A percentile compares a stretch with the other conserved stretches of the same genome.
Conservation (phyloP, 805 yeast genomes). For the Saccharomycopsis synnaedendra region DNA sequence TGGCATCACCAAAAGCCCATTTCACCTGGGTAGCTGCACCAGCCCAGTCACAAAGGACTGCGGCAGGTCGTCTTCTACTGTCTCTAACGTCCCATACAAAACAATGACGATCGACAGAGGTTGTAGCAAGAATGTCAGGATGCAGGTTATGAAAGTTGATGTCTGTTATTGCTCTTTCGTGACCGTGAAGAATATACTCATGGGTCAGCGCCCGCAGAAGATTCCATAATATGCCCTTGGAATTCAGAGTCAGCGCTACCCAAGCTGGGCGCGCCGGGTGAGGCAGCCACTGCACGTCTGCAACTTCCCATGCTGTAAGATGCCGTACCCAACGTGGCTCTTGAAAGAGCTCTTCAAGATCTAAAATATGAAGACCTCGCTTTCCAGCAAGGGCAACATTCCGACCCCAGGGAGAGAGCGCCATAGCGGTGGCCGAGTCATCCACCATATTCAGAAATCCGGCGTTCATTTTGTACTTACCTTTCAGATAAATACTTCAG, state of each 20-base stretch:
- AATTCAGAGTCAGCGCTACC: constrained; percentile 91
- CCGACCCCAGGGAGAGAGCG: constrained; percentile 79
- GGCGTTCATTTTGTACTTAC: no score
- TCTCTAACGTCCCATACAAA: constrained; percentile 85
- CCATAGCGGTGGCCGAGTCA: constrained; percentile 85
- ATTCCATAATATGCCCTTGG: constrained; percentile 93
- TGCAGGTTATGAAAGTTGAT: constrained; percentile 82
- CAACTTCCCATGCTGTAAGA: constrained; percentile 94
- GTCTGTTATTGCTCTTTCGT: constrained; percentile 89
- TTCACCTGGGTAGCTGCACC: constrained; percentile 94
- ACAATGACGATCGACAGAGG: constrained; percentile 83
- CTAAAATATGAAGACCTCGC: constrained; percentile 78
- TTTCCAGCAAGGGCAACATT: constrained; percentile 86
- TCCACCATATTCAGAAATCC: constrained; percentile 27
- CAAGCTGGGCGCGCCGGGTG: constrained; percentile 76
- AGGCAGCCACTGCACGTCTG: constrained; percentile 98
- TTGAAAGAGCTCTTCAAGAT: constrained; percentile 88
- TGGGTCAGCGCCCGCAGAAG: constrained; percentile 65
- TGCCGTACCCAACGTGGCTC: constrained; percentile 93
- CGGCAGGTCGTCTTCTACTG: constrained; percentile 55
- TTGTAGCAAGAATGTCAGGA: constrained; percentile 84
- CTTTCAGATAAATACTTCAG: no score
- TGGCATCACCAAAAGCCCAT: constrained; percentile 73
- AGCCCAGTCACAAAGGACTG: constrained; percentile 84
- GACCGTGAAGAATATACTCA: constrained; percentile 80